These are phyloP conservation scores for Ehretia macrophylla DNA, from an alignment of 257 asterid genomes.

Conservation along the genomic window DNA sequence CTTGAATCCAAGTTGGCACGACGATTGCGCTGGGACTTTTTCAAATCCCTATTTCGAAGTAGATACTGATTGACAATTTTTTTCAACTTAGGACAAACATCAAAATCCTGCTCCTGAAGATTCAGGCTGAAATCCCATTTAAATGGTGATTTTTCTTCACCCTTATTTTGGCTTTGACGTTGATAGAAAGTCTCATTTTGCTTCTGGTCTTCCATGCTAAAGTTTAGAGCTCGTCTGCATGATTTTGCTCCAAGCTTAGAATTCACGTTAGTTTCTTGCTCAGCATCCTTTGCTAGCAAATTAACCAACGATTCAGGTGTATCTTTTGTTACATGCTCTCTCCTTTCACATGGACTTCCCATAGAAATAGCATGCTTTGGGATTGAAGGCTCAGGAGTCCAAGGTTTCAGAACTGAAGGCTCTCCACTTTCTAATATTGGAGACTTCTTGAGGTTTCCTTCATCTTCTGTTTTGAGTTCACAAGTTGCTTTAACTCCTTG, in stretches of 20 bases:
- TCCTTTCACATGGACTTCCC: background rate
- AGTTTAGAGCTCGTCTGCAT: constrained; percentile 22
- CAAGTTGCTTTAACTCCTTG: too few relatives aligned
- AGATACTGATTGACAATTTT: background rate
- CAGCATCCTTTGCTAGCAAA: background rate
- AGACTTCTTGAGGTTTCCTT: background rate
- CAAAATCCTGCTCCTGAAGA: constrained; percentile 9
- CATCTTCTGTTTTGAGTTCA: background rate
- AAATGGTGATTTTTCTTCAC: background rate
- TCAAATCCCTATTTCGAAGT: background rate
- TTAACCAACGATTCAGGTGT: background rate
- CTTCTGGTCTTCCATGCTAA: constrained; percentile 5
- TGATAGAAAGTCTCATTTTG: background rate
- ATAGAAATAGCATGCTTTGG: background rate
- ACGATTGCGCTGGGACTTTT: background rate
- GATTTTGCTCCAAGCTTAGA: background rate
- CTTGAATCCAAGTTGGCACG: background rate
- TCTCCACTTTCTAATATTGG: background rate
- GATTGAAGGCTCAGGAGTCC: constrained; percentile 23
- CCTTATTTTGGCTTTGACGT: background rate
- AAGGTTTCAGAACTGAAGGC: constrained; percentile 12
- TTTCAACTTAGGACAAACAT: background rate
- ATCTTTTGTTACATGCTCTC: background rate
- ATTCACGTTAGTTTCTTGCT: background rate
- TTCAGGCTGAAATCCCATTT: background rate